Base-by-base conservation (phyloP, 163 green algal species). In the Prototheca stagnorum region DNA sequence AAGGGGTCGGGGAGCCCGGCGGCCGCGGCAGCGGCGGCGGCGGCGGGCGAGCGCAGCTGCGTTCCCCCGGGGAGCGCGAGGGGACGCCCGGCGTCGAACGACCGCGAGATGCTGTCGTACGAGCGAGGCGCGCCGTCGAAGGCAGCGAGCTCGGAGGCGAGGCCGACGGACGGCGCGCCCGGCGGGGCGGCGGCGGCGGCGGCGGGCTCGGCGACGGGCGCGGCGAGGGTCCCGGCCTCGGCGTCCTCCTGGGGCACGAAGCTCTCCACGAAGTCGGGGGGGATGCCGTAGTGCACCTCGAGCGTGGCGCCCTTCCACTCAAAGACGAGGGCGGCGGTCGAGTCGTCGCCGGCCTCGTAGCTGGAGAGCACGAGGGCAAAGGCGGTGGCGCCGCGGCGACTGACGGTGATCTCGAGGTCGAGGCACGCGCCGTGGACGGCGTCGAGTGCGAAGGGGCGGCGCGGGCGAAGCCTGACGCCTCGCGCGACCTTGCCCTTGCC, bases 251-350 rank as follows among this genome's bases (percentile, higher is more conserved):
- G 44, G 29, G 17, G 22, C 33, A 55, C 17, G 21, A 24, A 39
- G 23, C 39, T 19, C 29, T 45, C n/a, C 19, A 23, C 16, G 48
- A 41, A 63, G 52, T 56, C 55, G 26, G 47, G 39, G 20, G 61
- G 61, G 33, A 70, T 55, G 31, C 65, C 61, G 47, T 64, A 72
- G 22, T 66, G 53, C 21, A 54, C 62, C 37, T 72, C 62, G 16
- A 72, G 34, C 15, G 21, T 25, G 41, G 44, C 49, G 2, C 37
- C 47, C 24, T 80, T 74, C 79, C 79, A 93, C 57, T 86, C 66
- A 57, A 76, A 85, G 15, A 92, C 54, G 25, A 93, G 55, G 1
- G 78, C 79, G 2, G 79, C 80, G 40, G 57, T 61, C 8, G 78
- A 77, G 22, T 88, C 77, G 3, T 61, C 67, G 7, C 70, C 74